phyloP scores from a whole-genome alignment of 768 basidiomycete genomes.

The Lanmaoa rubissima region DNA sequence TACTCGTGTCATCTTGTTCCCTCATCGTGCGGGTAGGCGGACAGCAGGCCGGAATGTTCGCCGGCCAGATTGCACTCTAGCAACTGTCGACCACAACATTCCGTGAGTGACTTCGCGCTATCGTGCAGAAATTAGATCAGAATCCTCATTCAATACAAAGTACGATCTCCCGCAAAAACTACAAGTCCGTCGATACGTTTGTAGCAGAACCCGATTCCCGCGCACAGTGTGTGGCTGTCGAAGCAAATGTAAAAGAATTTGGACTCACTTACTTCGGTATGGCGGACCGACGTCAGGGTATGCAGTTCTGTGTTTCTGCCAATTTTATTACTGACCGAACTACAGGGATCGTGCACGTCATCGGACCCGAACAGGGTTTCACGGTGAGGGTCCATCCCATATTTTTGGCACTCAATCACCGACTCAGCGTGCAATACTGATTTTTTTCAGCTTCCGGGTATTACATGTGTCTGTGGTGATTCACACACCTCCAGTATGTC shows the following conservation, averaged over 20 bases:
- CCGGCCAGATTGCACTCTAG: constrained; percentile 84
- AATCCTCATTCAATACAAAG: constrained; percentile 34
- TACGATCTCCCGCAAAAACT: constrained; percentile 72
- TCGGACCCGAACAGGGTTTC: constrained; percentile 93
- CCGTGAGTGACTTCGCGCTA: constrained; percentile 51
- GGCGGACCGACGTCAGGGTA: constrained; percentile 85
- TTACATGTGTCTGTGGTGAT: constrained; percentile 87
- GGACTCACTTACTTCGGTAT: constrained; percentile 91
- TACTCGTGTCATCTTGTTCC: background rate
- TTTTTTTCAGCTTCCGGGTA: constrained; percentile 58
- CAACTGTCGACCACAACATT: constrained; percentile 86
- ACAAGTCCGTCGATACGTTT: constrained; percentile 66
- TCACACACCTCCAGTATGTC: constrained; percentile 87
- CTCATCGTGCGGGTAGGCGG: constrained; percentile 42
- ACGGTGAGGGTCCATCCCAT: constrained; percentile 48
- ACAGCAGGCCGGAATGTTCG: constrained; percentile 76
- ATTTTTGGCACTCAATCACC: background rate
- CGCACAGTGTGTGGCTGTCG: constrained; percentile 77
- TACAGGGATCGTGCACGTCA: constrained; percentile 80
- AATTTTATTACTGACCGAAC: constrained; percentile 17
- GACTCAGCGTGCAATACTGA: background rate
- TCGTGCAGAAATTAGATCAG: background rate
- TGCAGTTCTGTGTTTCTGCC: constrained; percentile 3
- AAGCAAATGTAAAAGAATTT: constrained; percentile 89
- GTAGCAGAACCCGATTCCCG: constrained; percentile 84